These are phyloP conservation scores for Aspergillus bridgeri DNA, from an alignment of 495 filamentous ascomycete genomes.

Conservation along the genomic window DNA sequence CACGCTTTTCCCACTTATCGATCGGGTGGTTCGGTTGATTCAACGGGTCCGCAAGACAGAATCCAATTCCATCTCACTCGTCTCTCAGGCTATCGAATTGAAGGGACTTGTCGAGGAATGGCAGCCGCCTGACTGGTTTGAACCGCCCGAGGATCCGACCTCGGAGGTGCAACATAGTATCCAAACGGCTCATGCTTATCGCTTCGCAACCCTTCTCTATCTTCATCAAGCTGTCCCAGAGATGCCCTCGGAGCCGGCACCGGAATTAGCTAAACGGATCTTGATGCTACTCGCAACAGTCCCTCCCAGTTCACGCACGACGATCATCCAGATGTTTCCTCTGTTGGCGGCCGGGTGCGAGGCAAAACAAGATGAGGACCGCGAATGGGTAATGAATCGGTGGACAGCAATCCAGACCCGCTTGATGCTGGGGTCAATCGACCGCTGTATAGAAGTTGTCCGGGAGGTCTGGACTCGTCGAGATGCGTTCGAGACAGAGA, in stretches of 20 bases:
- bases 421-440: constrained; percentile 70
- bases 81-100: constrained; percentile 62
- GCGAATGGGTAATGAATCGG: constrained; percentile 65
- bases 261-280: constrained; percentile 60
- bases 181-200: constrained; percentile 73
- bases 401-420: constrained; percentile 62
- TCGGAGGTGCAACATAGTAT: constrained; percentile 63
- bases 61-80: constrained; percentile 59
- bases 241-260: constrained; percentile 56
- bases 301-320: constrained; percentile 58
- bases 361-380: constrained; percentile 55
- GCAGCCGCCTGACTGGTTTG: constrained; percentile 55
- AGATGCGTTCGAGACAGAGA: constrained; percentile 43
- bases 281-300: constrained; percentile 62
- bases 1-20: constrained; percentile 71
- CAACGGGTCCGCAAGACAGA: constrained; percentile 56
- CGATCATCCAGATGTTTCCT: constrained; percentile 76
- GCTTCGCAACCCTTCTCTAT: constrained; percentile 70
- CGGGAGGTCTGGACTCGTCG: constrained; percentile 64
- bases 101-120: constrained; percentile 62
- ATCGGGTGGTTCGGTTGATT: constrained; percentile 64
- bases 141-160: constrained; percentile 64
- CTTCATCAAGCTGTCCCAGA: constrained; percentile 78
- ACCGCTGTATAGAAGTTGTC: constrained; percentile 74
- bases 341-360: constrained; percentile 71